A percentile compares a stretch with the other conserved stretches of the same genome.
Evolutionary conservation across 306 rosid species (phyloP).

Genomic region (Heteromeles arbutifolia): DNA sequence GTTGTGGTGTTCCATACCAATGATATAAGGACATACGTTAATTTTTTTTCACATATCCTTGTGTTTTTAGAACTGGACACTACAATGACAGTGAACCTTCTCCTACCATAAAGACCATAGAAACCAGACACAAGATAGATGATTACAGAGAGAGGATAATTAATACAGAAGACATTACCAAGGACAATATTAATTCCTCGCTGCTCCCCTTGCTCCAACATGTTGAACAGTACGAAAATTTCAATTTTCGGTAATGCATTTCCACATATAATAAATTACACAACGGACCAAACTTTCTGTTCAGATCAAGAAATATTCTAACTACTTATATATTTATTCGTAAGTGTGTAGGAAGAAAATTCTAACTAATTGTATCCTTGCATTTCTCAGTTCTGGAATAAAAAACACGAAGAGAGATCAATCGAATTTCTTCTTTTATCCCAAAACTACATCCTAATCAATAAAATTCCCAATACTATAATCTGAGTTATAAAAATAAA

Average conservation of each 20-base stretch:
- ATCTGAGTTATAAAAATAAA: background rate
- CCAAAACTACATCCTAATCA: background rate
- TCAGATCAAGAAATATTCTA: background rate
- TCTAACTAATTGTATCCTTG: background rate
- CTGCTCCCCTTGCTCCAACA: background rate
- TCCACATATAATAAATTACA: background rate
- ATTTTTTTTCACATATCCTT: too few species aligned
- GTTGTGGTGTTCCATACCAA: too few species aligned
- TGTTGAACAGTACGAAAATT: background rate
- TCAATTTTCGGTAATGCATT: background rate
- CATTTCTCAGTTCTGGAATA: too few species aligned
- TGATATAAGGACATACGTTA: too few species aligned
- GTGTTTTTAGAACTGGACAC: too few species aligned
- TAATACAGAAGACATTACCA: background rate
- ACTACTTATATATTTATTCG: background rate
- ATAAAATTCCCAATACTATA: background rate
- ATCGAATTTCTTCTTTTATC: background rate
- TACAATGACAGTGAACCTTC: too few species aligned
- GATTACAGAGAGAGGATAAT: too few species aligned
- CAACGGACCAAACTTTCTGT: background rate
- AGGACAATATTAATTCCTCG: background rate
- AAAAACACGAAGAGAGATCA: background rate
- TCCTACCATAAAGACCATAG: too few species aligned
- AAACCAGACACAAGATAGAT: background rate
- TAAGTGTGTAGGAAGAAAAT: background rate